Base-by-base conservation (phyloP, 208 protist genomes). In the Trypanosoma melophagium region DNA sequence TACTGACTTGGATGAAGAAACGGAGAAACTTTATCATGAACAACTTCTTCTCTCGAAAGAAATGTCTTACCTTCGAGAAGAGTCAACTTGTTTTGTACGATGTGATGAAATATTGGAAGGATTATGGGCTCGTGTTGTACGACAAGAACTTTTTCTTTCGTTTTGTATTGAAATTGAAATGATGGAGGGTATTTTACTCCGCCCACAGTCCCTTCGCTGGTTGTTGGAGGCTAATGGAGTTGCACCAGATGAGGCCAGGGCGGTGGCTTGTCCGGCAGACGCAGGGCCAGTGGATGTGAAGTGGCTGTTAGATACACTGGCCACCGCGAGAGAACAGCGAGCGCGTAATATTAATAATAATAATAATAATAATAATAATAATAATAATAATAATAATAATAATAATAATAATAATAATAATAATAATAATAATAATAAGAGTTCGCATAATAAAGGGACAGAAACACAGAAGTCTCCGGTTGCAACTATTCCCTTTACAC, bases 51-150 rank as follows among this genome's bases (percentile, higher is more conserved):
- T 93, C 16, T 76, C 83, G 13, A 76, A 81, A 38, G 83, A 92
- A 72, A 77, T 93, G 79, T 72, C 87, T 16, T 61, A 78, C 25
- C 75, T 96, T 47, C 85, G 90, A 25, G 66, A 88, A 13, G 87
- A 96, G 74, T 77, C 77, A 44, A 78, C 75, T 14, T 92, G 87
- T 78, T 93, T 91, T 56, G 83, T 81, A 40, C 74, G 76, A 22
- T 76, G 76, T 14, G 84, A 87, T 4, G 77, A 73, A 2, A 79
- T 93, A 50, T 93, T 81, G 83, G 87, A 96, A 58, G 87, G 87
- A 17, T 52, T 96, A 54, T 96, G 90, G 87, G 83, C 87, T 14
- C 87, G 86, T 24, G 78, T 78, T 19, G 86, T 96, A 84, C 90
- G 87, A 24, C 79, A 88, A 58, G 82, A 93, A 60, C 66, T 95